Base-by-base conservation (phyloP, 2,329 filamentous ascomycete genomes). In the Cryphonectria naterciae region DNA sequence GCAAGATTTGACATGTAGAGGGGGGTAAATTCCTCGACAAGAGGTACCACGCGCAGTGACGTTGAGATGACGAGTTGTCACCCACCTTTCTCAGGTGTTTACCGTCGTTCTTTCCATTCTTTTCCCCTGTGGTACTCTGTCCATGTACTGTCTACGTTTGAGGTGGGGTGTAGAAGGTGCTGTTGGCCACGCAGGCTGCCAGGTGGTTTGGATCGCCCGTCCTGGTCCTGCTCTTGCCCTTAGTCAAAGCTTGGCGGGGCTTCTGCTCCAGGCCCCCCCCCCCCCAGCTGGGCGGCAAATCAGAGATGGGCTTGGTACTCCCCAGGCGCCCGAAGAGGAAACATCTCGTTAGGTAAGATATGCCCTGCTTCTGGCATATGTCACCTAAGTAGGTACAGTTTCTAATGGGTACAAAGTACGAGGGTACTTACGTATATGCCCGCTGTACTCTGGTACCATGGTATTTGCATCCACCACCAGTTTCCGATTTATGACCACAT, bases 261-360 rank as follows among this genome's bases (percentile, higher is more conserved):
- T n/a, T 19, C 11, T 61, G 58, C 58, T 61, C 32, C 35, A 39
- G 32, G 35, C 13, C 58, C 6, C 15, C 46, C 46, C 35, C 58
- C 6, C 15, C 46, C 46, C 35, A 3, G 58, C 54, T 11, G 35
- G 22, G 58, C 58, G 6, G 35, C 58, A 61, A 61, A 61, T 61
- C 58, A 61, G 58, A 39, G 32, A 39, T 15, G 35, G 58, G 11
- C 35, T 11, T 15, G 39, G 58, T n/a, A 11, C 35, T 25, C 22
- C 11, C 58, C 39, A 22, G 32, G 6, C 11, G 35, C 58, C 58
- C 58, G 58, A 61, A 61, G 17, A n/a, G 58, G 58, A 61, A 61
- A 61, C 58, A 61, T 39, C 8, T n/a, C 58, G 22, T 61, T 61
- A 61, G 58, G 58, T 61, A 61, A 61, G 35, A 61, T 22, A 37